Conservation (phyloP, 352 stramenopile species). For the Phytophthora colocasiae region DNA sequence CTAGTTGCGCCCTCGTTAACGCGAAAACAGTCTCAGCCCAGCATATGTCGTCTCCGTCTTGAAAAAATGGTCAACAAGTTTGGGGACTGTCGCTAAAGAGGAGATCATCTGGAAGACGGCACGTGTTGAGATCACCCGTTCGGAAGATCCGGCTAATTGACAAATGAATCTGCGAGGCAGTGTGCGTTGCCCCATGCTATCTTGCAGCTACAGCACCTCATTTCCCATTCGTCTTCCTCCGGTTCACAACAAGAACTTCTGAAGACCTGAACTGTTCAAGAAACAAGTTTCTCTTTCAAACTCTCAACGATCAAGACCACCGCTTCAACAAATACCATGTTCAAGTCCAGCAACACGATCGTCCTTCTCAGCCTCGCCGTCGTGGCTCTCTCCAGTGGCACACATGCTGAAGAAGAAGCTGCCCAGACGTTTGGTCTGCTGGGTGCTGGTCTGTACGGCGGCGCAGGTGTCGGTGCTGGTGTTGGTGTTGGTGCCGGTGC, state of each 20-base stretch:
- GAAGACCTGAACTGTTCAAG: background rate
- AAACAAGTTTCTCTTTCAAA: background rate
- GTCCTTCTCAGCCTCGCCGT: conserved; percentile 7
- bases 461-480: background rate
- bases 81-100: background rate
- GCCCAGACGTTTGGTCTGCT: conserved; percentile 19
- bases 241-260: background rate
- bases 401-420: conserved; percentile 10
- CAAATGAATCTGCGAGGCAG: too few species aligned
- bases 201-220: background rate
- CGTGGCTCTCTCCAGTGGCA: background rate
- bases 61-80: too few species aligned
- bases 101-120: too few species aligned
- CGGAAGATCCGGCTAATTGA: too few species aligned
- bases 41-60: too few species aligned
- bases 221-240: background rate
- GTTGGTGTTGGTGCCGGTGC: background rate
- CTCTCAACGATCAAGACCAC: background rate
- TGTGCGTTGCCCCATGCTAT: too few species aligned
- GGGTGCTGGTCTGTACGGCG: conserved; percentile 2
- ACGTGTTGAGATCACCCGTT: too few species aligned
- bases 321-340: conserved; percentile 4
- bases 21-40: too few species aligned
- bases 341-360: conserved; percentile 9
- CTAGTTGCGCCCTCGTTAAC: too few species aligned